Base-by-base conservation (phyloP, 257 asterid genomes). In the Gynochthodes officinalis region DNA sequence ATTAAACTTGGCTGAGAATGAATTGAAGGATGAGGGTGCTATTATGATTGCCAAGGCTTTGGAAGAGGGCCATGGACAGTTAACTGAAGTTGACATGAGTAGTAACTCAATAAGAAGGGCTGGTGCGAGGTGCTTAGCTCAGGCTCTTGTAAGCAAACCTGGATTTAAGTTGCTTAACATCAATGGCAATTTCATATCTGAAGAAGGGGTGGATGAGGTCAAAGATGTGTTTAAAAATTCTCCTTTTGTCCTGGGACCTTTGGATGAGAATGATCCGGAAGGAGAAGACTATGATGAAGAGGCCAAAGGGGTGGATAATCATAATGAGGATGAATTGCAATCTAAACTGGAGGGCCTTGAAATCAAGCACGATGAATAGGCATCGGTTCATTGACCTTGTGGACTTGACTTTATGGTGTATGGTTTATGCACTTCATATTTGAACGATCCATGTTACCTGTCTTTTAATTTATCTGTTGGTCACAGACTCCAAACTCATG, bases 181-280 rank as follows among this genome's bases (percentile, higher is more conserved):
- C 75, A 83, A 94, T 74, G 96, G 90, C 32, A 94, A 94, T 80
- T 94, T 81, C 89, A 87, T 94, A 58, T 94, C 99, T 42, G 99
- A 92, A 73, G 97, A 90, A 71, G 99, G 98, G 73, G 78, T 94
- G 72, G 98, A 94, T 76, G 98, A 94, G 86, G 89, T 94, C 65
- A 87, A 80, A 74, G 91, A 81, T 44, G 46, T 89, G 12, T 94
- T 94, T 79, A 90, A 92, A 90, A 82, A 75, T 78, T 85, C 76
- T 71, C 86, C 88, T 11, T 33, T 53, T 32, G 73, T 85, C 58
- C 88, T 94, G 73, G 96, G 97, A 16, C 93, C 95, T 61, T 75
- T 94, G 85, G 98, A 92, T 79, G 98, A 94, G 67, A 94, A 92
- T 67, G 96, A 91, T 78, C 98, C 99, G 0, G 99, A 94, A 44